Conservation (phyloP, 345 rosid genomes). For the Salix arbutifolia region DNA sequence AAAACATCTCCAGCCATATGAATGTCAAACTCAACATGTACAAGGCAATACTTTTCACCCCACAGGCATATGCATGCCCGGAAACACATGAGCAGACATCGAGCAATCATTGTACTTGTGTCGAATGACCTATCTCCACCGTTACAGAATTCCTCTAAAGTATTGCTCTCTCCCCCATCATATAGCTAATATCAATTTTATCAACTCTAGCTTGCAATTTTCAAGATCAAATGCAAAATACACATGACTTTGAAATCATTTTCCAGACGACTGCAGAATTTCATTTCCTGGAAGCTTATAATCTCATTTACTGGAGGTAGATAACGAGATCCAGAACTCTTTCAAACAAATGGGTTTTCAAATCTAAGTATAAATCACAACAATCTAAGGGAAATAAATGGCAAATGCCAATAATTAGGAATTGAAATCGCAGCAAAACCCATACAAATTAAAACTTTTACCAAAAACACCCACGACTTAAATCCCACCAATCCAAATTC, state of each 20-base stretch:
- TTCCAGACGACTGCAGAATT: not conserved
- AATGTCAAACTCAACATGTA: not conserved
- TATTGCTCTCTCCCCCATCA: not conserved
- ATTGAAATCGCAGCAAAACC: not conserved
- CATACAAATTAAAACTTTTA: not conserved
- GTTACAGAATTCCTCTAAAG: not conserved
- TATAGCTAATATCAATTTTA: slow-evolving; percentile 1
- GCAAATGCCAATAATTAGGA: not conserved
- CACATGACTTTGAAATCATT: not conserved
- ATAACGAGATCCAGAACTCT: not conserved
- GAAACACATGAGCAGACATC: not conserved
- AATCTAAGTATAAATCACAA: not conserved
- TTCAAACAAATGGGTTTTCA: not conserved
- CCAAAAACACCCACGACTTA: not conserved
- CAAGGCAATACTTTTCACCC: not conserved
- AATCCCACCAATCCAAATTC: not conserved
- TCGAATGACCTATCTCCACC: not conserved
- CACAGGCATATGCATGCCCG: not conserved
- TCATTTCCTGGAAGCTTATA: not conserved
- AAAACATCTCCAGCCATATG: not conserved
- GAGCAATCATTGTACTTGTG: not conserved
- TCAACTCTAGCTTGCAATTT: not conserved
- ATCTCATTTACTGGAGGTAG: not conserved
- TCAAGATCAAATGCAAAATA: not conserved
- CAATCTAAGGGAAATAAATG: not conserved